phyloP scores from a whole-genome alignment of 768 basidiomycete genomes.

The Guyanaporus albipodus region DNA sequence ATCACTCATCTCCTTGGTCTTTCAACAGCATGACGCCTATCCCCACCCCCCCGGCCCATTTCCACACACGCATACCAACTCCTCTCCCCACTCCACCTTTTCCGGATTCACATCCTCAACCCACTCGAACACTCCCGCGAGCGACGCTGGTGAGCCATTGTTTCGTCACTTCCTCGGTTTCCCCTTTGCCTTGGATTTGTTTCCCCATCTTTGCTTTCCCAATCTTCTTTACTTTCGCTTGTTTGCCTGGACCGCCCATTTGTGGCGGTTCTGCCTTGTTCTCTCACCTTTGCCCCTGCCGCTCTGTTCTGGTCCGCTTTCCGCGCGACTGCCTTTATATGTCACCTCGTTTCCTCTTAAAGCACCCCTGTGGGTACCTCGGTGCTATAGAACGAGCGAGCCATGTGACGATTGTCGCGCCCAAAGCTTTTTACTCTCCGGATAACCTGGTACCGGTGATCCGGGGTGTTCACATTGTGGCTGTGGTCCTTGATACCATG shows the following conservation, averaged over 20 bases:
- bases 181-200: neutral
- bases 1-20: neutral
- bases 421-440: neutral
- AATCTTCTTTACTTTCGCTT: neutral
- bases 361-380: neutral
- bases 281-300: neutral
- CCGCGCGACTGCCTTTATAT: no score
- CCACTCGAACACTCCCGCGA: slow-evolving; percentile 24
- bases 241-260: neutral
- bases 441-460: neutral
- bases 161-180: neutral
- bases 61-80: slow-evolving; percentile 8
- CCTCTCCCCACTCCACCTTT: slow-evolving; percentile 20
- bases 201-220: neutral
- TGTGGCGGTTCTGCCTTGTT: neutral
- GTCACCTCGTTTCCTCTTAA: neutral
- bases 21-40: slow-evolving; percentile 16
- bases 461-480: neutral
- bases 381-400: neutral
- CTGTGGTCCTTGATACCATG: neutral
- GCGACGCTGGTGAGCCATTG: slow-evolving; percentile 24
- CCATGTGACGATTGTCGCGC: slow-evolving; percentile 5
- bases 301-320: neutral
- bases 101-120: slow-evolving; percentile 22
- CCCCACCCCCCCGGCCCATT: neutral